Evolutionary conservation across 2,329 filamentous ascomycete genomes (phyloP), one percentile per base, ranked within the genome.

Genomic region (Penicillium sp.): DNA sequence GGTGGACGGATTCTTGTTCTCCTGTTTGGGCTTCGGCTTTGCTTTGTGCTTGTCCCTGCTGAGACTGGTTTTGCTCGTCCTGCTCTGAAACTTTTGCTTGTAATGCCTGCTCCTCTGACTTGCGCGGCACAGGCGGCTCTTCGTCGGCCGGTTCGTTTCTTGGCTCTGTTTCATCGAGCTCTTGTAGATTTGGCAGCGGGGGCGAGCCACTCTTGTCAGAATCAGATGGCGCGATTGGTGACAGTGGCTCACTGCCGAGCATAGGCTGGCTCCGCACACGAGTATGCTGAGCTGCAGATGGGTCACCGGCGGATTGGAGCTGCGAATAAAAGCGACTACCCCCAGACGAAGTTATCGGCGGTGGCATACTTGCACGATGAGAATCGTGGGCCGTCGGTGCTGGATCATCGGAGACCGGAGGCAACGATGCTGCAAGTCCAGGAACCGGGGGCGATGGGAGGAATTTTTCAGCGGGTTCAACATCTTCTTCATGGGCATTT

Each of bases 311-410:
- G 10, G 45, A 35, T n/a, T 40, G 40, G 3, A 39, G 10, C 8
- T 43, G 40, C 6, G 50, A 50, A 15, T 52, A 52, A 12, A 52
- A 52, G 3, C 48, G 43, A 22, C 36, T 18, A 14, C 29, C 32
- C 10, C 32, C 18, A 3, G 47, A 35, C 10, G 28, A 15, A 14
- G 10, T 37, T 3, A 35, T 14, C 5, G 41, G 42, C 14, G 41
- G 23, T 5, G 35, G 35, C 28, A 40, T 36, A 32, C 41, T 47
- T 5, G 41, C 29, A 14, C 37, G 41, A 12, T 23, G 41, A 30
- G 30, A 11, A 25, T 40, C 35, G n/a, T n/a, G 18, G 1, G 29
- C n/a, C 9, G 11, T 13, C 25, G 20, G 27, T 3, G 12, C 15
- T 9, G 32, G 3, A 11, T 47, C 23, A 11, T 47, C 23, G 32